Conservation (phyloP, 164 flowering plant genomes). For the Akebia trifoliata region DNA sequence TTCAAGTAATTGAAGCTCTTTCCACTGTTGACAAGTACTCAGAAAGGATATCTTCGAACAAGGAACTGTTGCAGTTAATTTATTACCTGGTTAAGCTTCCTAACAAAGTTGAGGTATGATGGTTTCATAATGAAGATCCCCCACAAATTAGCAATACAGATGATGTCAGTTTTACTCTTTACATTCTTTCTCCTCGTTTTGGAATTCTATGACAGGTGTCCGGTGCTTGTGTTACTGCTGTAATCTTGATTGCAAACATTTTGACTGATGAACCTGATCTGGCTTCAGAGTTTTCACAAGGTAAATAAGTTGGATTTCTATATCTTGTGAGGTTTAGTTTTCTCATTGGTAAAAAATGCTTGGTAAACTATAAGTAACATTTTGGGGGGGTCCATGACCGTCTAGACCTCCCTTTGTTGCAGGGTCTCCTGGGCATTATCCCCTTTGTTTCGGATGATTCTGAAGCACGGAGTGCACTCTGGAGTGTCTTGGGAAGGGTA, state of each 20-base stretch:
- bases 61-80: constrained; percentile 49
- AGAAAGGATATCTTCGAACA: constrained; percentile 48
- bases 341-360: not conserved
- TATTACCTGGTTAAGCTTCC: constrained; percentile 57
- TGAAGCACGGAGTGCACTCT: constrained; percentile 76
- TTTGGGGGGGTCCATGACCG: constrained; percentile 11
- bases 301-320: constrained; percentile 27
- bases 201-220: constrained; percentile 45
- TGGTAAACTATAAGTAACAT: constrained; percentile 13
- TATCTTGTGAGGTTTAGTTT: not conserved
- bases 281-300: constrained; percentile 52
- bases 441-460: constrained; percentile 70
- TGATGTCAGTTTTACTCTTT: not conserved
- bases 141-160: not conserved
- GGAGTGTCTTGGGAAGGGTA: constrained; percentile 67
- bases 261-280: constrained; percentile 53
- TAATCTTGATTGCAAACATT: constrained; percentile 76
- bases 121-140: not conserved
- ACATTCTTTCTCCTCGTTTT: not conserved
- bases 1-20: constrained; percentile 75
- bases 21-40: constrained; percentile 56
- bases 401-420: constrained; percentile 65
- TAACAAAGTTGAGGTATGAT: constrained; percentile 76
- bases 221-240: constrained; percentile 67
- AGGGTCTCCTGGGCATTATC: constrained; percentile 63